phyloP scores from a whole-genome alignment of 164 flowering plant genomes.

The Dillenia suffruticosa region DNA sequence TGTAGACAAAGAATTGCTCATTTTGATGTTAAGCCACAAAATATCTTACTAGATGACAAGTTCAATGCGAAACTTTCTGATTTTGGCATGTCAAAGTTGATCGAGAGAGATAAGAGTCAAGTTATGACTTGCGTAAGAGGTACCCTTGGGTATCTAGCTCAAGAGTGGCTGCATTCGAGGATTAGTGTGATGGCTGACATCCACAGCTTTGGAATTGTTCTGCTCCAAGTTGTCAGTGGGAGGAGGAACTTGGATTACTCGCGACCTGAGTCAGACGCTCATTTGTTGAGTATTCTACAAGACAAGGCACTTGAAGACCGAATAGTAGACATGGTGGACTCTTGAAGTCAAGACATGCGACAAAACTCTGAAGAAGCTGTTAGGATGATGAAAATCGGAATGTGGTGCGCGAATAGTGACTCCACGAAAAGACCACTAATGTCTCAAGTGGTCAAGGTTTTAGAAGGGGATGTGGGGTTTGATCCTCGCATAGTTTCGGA shows the following conservation, averaged over 20 bases:
- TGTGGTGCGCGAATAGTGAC: neutral
- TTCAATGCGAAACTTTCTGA: slow-evolving; percentile 15
- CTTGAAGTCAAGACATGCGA: neutral
- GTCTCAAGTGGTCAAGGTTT: slow-evolving; percentile 3
- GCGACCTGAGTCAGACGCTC: neutral
- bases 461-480: neutral
- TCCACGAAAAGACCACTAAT: neutral
- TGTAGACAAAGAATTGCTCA: slow-evolving; percentile 21
- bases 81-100: slow-evolving; percentile 23
- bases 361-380: slow-evolving; percentile 3
- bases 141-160: slow-evolving; percentile 24
- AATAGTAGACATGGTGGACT: slow-evolving; percentile 6
- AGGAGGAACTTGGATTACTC: slow-evolving; percentile 14
- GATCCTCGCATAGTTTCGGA: neutral
- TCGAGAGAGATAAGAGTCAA: slow-evolving; percentile 27
- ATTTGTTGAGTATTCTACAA: neutral
- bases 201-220: slow-evolving; percentile 16
- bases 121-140: slow-evolving; percentile 28
- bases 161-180: slow-evolving; percentile 14
- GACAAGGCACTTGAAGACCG: neutral
- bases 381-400: neutral
- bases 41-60: neutral
- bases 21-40: slow-evolving; percentile 4
- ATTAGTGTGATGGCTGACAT: slow-evolving; percentile 16
- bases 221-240: slow-evolving; percentile 17